Evolutionary conservation across 306 rosid genomes (phyloP).

Genomic region (Cucumis cinereus): DNA sequence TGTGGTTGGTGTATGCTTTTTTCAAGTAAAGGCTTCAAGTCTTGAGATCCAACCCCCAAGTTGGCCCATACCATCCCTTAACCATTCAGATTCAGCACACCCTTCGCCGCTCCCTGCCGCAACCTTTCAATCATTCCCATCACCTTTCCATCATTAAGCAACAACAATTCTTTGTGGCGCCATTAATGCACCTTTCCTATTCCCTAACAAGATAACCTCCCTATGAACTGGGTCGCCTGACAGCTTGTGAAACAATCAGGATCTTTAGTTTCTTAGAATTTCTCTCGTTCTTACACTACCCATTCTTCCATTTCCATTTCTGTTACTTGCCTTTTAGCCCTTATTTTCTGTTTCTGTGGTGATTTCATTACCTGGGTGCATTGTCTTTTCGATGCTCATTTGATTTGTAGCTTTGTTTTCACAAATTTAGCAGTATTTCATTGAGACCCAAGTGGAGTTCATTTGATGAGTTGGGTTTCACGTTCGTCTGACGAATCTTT

Average conservation of each 20-base stretch:
- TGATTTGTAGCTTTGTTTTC: not conserved
- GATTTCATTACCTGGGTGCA: not conserved
- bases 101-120: not conserved
- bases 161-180: not conserved
- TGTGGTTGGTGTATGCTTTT: not conserved
- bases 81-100: not conserved
- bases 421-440: not conserved
- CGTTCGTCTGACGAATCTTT: not conserved
- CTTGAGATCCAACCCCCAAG: not conserved
- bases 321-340: not conserved
- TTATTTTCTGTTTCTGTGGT: not conserved
- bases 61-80: not conserved
- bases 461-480: not conserved
- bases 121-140: not conserved
- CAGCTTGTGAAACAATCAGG: not conserved
- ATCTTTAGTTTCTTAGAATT: not conserved
- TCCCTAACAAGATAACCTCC: not conserved
- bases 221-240: not conserved
- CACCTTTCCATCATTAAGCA: no score
- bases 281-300: not conserved
- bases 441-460: not conserved
- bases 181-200: not conserved
- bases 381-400: not conserved
- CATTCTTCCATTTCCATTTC: not conserved
- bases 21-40: not conserved